phyloP scores from a whole-genome alignment of 2,329 filamentous ascomycete genomes.

The Zasmidium angulare region DNA sequence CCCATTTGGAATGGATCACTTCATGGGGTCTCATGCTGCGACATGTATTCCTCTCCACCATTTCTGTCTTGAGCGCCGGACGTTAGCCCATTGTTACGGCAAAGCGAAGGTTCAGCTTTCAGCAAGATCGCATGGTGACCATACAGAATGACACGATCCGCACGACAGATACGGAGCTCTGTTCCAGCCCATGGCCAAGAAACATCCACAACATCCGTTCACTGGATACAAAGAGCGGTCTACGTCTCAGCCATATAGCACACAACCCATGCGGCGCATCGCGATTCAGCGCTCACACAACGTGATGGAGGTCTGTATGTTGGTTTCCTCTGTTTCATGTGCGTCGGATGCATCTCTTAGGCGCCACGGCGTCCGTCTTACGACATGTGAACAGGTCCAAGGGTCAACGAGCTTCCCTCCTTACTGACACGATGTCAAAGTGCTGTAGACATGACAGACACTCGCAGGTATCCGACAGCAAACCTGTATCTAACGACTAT shows the following conservation, averaged over 20 bases:
- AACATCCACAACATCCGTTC: neutral
- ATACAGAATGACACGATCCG: too few relatives aligned
- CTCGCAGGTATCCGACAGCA: neutral
- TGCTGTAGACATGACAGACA: neutral
- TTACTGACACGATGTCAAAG: too few relatives aligned
- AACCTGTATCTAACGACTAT: neutral
- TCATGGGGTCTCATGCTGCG: neutral
- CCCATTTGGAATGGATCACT: neutral
- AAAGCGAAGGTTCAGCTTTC: neutral
- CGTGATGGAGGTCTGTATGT: slow-evolving; percentile 1
- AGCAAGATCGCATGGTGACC: neutral
- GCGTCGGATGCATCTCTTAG: neutral
- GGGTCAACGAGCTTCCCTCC: too few relatives aligned
- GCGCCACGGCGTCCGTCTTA: neutral
- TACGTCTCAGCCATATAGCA: slow-evolving; percentile 5
- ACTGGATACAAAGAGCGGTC: slow-evolving; percentile 1
- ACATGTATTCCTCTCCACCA: neutral
- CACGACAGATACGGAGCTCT: too few relatives aligned
- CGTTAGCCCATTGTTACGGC: neutral
- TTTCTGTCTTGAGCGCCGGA: neutral
- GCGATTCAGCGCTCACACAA: neutral
- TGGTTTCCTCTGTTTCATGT: slow-evolving; percentile 3
- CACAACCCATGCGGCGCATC: neutral
- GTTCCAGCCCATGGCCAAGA: too few relatives aligned
- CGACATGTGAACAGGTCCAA: neutral